Percentiles rank a stretch among this genome's conserved stretches.
Evolutionary conservation across 805 yeast species (phyloP).

Genomic region (Yarrowia bubula): DNA sequence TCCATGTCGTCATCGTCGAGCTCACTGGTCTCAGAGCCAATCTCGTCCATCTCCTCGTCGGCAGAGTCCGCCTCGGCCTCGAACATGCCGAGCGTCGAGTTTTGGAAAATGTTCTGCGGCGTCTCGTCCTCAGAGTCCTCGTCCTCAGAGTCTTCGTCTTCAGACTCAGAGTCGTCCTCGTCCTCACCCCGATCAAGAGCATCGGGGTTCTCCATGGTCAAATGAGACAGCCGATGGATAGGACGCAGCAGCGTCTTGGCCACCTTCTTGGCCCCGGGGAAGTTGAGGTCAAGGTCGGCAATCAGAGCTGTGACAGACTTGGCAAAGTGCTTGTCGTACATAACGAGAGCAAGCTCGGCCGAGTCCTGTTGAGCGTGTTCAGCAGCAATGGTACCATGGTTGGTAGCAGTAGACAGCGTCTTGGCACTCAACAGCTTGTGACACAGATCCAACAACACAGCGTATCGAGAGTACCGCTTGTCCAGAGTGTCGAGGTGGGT

Average conservation of each 20-base stretch:
- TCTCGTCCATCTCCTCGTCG: constrained; percentile 25
- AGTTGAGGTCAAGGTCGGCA: constrained; percentile 69
- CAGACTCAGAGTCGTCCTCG: constrained; percentile 37
- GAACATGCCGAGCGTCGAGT: constrained; percentile 92
- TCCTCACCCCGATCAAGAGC: constrained; percentile 42
- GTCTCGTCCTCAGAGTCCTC: constrained; percentile 41
- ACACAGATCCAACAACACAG: constrained; percentile 52
- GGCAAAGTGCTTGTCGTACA: constrained; percentile 60
- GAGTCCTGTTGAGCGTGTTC: constrained; percentile 45
- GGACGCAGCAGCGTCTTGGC: constrained; percentile 60
- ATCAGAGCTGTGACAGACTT: constrained; percentile 55
- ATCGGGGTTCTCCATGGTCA: constrained; percentile 43
- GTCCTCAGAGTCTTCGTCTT: constrained; percentile 36
- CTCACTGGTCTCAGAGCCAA: constrained; percentile 14
- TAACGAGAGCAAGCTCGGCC: constrained; percentile 59
- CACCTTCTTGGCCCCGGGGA: constrained; percentile 61
- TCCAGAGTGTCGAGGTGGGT: constrained; percentile 42
- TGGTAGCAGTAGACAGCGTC: constrained; percentile 30
- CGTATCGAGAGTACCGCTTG: constrained; percentile 54
- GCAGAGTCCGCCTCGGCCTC: constrained; percentile 63
- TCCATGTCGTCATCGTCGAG: constrained; percentile 21
- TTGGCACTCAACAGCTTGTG: constrained; percentile 37
- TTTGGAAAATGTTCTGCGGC: constrained; percentile 70
- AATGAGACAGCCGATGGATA: constrained; percentile 46
- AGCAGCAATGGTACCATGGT: constrained; percentile 19